phyloP scores from a whole-genome alignment of 1,284 basidiomycete species.

The Blastosporella zonata region DNA sequence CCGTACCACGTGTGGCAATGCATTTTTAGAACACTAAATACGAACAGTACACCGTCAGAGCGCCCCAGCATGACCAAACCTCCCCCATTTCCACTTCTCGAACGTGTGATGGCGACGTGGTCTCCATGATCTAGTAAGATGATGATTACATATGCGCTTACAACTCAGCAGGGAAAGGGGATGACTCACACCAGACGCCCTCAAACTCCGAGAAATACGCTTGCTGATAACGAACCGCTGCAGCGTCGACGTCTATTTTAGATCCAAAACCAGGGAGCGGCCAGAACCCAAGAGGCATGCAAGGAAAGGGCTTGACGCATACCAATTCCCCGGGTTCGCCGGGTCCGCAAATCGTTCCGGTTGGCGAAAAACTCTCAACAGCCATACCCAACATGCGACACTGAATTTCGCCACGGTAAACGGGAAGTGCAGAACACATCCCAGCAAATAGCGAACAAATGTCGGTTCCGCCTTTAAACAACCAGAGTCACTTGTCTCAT shows the following conservation, averaged over 20 bases:
- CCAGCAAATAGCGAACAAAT: slow-evolving; percentile 88
- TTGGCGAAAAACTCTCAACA: slow-evolving; percentile 50
- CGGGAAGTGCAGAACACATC: slow-evolving; percentile 75
- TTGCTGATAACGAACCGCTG: slow-evolving; percentile 63
- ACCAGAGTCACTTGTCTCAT: slow-evolving; percentile 7
- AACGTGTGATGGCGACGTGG: slow-evolving; percentile 68
- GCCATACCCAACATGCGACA: slow-evolving; percentile 85
- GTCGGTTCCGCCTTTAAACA: slow-evolving; percentile 77
- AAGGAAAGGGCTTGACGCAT: slow-evolving; percentile 80
- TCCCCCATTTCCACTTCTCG: slow-evolving; percentile 66
- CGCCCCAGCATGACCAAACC: slow-evolving; percentile 83
- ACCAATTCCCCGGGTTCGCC: slow-evolving; percentile 66
- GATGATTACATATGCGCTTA: slow-evolving; percentile 1
- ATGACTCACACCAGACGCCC: slow-evolving; percentile 73
- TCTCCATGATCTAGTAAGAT: slow-evolving; percentile 65
- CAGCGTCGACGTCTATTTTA: slow-evolving; percentile 54
- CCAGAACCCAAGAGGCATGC: slow-evolving; percentile 86
- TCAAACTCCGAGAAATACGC: slow-evolving; percentile 75
- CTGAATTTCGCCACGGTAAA: slow-evolving; percentile 85
- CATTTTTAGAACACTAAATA: slow-evolving; percentile 20
- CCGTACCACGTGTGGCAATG: slow-evolving; percentile 7
- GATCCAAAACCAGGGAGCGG: slow-evolving; percentile 65
- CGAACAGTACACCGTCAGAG: slow-evolving; percentile 78
- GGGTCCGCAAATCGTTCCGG: slow-evolving; percentile 42
- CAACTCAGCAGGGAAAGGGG: slow-evolving; percentile 9